These are phyloP conservation scores for Tetradesmus obliquus DNA, from an alignment of 139 green algal species.

Conservation along the genomic window DNA sequence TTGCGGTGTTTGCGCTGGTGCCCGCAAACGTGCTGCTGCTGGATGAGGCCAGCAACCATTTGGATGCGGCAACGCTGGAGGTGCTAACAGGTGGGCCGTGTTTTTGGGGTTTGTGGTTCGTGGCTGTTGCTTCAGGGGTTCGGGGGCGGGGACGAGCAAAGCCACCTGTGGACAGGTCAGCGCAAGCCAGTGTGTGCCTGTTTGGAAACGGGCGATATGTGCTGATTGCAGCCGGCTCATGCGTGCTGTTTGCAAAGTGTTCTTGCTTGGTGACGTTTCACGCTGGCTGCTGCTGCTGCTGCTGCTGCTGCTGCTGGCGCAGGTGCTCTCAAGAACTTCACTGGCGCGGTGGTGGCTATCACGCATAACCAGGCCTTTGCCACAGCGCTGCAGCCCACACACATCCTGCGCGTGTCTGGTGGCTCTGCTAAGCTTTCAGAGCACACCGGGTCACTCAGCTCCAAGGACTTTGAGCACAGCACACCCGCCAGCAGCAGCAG, in stretches of 20 bases:
- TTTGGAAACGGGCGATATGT: too few relatives aligned
- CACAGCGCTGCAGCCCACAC: constrained; percentile 58
- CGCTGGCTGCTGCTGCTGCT: background rate
- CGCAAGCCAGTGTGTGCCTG: too few relatives aligned
- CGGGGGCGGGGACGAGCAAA: too few relatives aligned
- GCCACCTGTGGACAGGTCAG: too few relatives aligned
- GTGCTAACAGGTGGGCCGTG: constrained; percentile 54
- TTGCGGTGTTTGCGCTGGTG: constrained; percentile 76
- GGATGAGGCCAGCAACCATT: constrained; percentile 85
- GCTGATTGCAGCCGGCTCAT: too few relatives aligned
- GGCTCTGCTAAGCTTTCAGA: constrained; percentile 49
- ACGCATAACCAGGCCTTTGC: constrained; percentile 70
- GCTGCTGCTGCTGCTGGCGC: background rate
- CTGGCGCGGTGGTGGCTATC: constrained; percentile 70
- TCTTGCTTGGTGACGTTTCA: constrained; percentile 75
- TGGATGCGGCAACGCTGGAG: constrained; percentile 76
- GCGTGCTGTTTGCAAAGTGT: constrained; percentile 54
- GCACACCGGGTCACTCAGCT: constrained; percentile 53
- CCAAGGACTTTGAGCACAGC: constrained; percentile 61
- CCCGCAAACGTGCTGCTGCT: constrained; percentile 81
- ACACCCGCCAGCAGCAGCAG: background rate
- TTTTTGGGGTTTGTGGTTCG: constrained; percentile 50
- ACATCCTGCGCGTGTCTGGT: constrained; percentile 61
- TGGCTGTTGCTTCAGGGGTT: too few relatives aligned
- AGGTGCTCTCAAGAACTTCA: constrained; percentile 59